Percentiles rank a stretch among this genome's conserved stretches.
These are phyloP conservation scores for Hypomontagnella monticulosa DNA, from an alignment of 495 filamentous ascomycete species.

Conservation along the genomic window DNA sequence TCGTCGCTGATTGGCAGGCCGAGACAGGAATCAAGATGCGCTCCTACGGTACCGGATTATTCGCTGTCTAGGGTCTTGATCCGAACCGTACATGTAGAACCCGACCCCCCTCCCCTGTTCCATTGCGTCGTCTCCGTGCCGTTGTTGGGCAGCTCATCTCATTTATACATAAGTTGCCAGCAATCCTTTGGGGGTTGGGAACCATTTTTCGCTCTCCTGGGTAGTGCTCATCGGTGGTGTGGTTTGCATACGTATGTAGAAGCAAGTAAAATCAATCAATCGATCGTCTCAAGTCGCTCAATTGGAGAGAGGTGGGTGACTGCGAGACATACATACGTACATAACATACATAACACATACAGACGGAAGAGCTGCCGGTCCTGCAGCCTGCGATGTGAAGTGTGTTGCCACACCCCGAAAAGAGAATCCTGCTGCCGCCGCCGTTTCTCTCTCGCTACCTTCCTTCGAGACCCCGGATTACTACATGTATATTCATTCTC, in stretches of 20 bases:
- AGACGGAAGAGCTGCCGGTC: conserved; percentile 8
- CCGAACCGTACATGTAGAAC: neutral
- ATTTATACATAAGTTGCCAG: conserved; percentile 21
- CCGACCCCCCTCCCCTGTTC: conserved; percentile 28
- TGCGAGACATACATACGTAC: conserved; percentile 1
- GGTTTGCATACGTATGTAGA: conserved; percentile 8
- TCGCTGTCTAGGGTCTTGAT: conserved; percentile 21
- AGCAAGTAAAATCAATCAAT: neutral
- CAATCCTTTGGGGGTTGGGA: conserved; percentile 18
- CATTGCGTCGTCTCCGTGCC: conserved; percentile 29
- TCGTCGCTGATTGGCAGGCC: conserved; percentile 25
- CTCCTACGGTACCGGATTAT: conserved; percentile 34
- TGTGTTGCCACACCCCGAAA: conserved; percentile 9
- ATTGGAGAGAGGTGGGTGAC: conserved; percentile 4
- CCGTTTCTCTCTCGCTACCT: conserved; percentile 20
- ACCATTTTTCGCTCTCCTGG: conserved; percentile 6
- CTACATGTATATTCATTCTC: conserved; percentile 34
- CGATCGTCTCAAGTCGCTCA: neutral
- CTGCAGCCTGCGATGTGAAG: conserved; percentile 21
- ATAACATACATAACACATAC: conserved; percentile 11
- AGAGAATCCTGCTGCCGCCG: conserved; percentile 21
- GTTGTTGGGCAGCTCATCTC: conserved; percentile 19
- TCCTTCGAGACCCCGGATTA: conserved; percentile 27
- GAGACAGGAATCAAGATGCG: conserved; percentile 27
- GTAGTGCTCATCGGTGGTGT: conserved; percentile 15